Percentiles rank a stretch among this genome's conserved stretches.
These are phyloP conservation scores for Trichophaea hybrida DNA, from an alignment of 2,329 filamentous ascomycete species.

Conservation along the genomic window DNA sequence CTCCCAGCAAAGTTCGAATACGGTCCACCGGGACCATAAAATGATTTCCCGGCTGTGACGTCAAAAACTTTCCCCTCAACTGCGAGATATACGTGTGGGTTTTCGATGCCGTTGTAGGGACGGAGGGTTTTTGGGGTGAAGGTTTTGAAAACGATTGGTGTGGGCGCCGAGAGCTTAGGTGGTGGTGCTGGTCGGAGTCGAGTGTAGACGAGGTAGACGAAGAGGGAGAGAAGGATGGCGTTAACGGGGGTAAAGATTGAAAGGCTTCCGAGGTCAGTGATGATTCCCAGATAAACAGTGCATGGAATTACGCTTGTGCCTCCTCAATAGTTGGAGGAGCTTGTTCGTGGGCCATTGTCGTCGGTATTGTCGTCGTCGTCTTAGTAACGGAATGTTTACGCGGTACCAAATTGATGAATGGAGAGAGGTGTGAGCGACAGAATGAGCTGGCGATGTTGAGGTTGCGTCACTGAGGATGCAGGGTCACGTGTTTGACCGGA, in stretches of 20 bases:
- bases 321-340: no score
- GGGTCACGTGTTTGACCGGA: background rate
- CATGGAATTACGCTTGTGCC: no score
- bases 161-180: constrained; percentile 38
- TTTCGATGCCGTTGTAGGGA: constrained; percentile 64
- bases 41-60: constrained; percentile 71
- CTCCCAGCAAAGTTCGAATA: constrained; percentile 93
- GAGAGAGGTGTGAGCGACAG: no score
- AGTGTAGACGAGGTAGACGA: constrained; percentile 46
- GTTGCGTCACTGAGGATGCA: background rate
- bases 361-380: no score
- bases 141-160: constrained; percentile 46
- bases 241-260: constrained; percentile 43
- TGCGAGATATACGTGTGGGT: constrained; percentile 70
- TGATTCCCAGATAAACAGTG: no score
- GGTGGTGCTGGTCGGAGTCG: constrained; percentile 40
- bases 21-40: constrained; percentile 89
- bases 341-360: no score
- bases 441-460: no score
- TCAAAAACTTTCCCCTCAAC: constrained; percentile 87
- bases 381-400: no score
- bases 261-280: background rate
- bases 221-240: constrained; percentile 42
- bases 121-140: constrained; percentile 71
- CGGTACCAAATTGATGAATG: no score